These are phyloP conservation scores for Solanum virginianum DNA, from an alignment of 257 asterid species.

Conservation along the genomic window DNA sequence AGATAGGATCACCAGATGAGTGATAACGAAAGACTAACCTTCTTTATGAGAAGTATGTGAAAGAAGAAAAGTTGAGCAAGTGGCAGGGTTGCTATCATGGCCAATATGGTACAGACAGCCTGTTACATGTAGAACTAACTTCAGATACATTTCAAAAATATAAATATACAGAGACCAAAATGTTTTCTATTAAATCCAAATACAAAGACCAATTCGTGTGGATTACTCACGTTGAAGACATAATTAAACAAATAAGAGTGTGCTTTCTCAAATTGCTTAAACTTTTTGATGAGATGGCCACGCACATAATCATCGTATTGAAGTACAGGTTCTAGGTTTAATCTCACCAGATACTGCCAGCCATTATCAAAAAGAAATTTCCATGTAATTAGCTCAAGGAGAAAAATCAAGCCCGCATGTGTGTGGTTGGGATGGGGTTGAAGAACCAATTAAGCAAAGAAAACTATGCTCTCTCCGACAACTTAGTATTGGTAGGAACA, in stretches of 20 bases:
- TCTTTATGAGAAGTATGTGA: slow-evolving; percentile 90
- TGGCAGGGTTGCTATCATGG: slow-evolving; percentile 96
- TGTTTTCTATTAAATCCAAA: neutral
- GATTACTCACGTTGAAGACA: neutral
- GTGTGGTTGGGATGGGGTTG: neutral
- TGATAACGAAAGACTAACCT: slow-evolving; percentile 28
- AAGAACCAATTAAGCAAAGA: neutral
- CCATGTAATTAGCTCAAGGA: neutral
- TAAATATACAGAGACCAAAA: neutral
- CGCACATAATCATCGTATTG: neutral
- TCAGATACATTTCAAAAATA: neutral
- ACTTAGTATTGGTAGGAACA: neutral
- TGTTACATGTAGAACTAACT: slow-evolving; percentile 4
- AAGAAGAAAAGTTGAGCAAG: slow-evolving; percentile 96
- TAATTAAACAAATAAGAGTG: neutral
- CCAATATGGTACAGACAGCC: slow-evolving; percentile 93
- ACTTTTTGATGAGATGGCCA: neutral
- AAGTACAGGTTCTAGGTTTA: neutral
- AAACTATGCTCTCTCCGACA: neutral
- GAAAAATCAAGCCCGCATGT: neutral
- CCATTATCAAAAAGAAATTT: neutral
- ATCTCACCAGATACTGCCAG: neutral
- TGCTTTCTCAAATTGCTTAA: neutral
- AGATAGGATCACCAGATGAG: neutral
- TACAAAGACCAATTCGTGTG: neutral